These are phyloP conservation scores for Globisporangium splendens DNA, from an alignment of 352 stramenopile genomes.

Conservation along the genomic window DNA sequence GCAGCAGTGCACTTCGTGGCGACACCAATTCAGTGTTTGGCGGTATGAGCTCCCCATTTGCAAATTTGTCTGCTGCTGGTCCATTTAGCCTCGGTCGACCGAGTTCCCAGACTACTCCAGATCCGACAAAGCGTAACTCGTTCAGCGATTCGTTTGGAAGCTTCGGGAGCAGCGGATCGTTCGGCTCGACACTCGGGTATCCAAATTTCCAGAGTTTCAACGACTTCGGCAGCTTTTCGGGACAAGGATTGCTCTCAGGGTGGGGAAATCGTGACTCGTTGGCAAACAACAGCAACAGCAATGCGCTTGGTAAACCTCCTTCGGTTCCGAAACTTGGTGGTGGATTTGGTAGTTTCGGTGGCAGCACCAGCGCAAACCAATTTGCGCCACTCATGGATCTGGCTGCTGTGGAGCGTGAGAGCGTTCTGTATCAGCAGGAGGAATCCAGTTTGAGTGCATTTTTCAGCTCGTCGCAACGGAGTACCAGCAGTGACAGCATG, in stretches of 20 bases:
- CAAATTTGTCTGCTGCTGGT: constrained; percentile 1
- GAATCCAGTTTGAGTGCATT: constrained; percentile 76
- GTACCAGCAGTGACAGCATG: constrained; percentile 16
- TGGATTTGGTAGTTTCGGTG: constrained; percentile 5
- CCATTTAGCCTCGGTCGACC: constrained; percentile 19
- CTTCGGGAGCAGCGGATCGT: constrained; percentile 18
- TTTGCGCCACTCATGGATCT: constrained; percentile 66
- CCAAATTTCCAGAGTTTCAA: constrained; percentile 64
- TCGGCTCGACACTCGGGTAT: constrained; percentile 54
- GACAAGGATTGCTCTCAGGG: constrained; percentile 34
- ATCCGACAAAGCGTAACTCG: constrained; percentile 11
- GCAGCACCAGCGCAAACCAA: background rate
- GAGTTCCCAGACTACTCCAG: constrained; percentile 17
- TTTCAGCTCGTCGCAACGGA: constrained; percentile 24
- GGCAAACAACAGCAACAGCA: constrained; percentile 14
- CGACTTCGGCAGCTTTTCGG: constrained; percentile 37
- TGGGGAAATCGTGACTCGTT: constrained; percentile 43
- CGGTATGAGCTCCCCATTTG: constrained; percentile 15
- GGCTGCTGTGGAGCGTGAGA: constrained; percentile 66
- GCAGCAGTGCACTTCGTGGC: constrained; percentile 32
- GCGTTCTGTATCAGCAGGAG: constrained; percentile 60
- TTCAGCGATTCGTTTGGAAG: constrained; percentile 12
- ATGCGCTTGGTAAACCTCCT: constrained; percentile 7
- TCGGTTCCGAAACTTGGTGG: constrained; percentile 9
- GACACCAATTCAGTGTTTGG: constrained; percentile 16